Conservation (phyloP, 2,329 filamentous ascomycete species). For the Talaromyces sp. region DNA sequence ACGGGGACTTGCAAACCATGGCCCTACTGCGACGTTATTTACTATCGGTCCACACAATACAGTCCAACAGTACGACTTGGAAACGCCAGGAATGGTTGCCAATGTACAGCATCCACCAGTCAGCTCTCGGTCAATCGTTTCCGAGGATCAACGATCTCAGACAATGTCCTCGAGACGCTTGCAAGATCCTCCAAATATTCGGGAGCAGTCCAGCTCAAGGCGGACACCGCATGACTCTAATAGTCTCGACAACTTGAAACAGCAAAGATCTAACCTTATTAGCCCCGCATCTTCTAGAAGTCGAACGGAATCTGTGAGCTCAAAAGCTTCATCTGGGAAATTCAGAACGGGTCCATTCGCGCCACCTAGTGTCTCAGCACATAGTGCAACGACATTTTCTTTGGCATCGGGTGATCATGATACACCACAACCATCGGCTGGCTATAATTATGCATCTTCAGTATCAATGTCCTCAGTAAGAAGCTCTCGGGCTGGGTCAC, state of each 20-base stretch:
- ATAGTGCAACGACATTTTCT: constrained; percentile 51
- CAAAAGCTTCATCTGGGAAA: constrained; percentile 56
- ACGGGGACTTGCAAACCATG: constrained; percentile 81
- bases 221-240: constrained; percentile 74
- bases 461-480: constrained; percentile 53
- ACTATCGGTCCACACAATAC: constrained; percentile 85
- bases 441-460: constrained; percentile 45
- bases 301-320: constrained; percentile 64
- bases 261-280: constrained; percentile 64
- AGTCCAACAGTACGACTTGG: constrained; percentile 93
- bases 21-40: constrained; percentile 87
- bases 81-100: constrained; percentile 78
- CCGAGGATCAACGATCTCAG: constrained; percentile 60
- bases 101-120: constrained; percentile 85
- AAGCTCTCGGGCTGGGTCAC: constrained; percentile 58
- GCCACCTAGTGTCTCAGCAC: constrained; percentile 45
- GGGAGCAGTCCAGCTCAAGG: constrained; percentile 71
- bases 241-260: constrained; percentile 62
- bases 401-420: constrained; percentile 39
- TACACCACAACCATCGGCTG: constrained; percentile 46
- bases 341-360: constrained; percentile 43
- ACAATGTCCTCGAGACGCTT: constrained; percentile 34
- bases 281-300: constrained; percentile 68
- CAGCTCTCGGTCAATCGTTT: constrained; percentile 76
- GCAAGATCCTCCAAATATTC: constrained; percentile 57